Evolutionary conservation across 2,329 filamentous ascomycete species (phyloP).

Genomic region (Scytalidium lignicola): DNA sequence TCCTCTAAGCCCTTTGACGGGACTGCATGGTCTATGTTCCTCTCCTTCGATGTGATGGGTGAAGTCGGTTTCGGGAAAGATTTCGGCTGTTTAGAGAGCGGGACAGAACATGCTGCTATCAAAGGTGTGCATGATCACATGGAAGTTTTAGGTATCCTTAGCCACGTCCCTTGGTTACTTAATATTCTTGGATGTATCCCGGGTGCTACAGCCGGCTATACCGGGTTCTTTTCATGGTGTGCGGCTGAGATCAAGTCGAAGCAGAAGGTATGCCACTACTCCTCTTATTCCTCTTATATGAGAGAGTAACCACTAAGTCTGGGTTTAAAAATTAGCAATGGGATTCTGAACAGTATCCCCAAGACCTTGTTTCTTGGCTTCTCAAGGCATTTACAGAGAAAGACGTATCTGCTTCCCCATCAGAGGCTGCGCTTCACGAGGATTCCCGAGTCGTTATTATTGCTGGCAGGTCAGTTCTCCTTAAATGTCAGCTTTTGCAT

Average conservation of each 20-base stretch:
- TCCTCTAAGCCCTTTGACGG: slow-evolving; percentile 28
- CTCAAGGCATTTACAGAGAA: slow-evolving; percentile 14
- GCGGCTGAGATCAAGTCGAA: slow-evolving; percentile 25
- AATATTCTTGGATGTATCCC: slow-evolving; percentile 28
- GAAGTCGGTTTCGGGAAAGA: slow-evolving; percentile 37
- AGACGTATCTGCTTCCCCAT: slow-evolving; percentile 20
- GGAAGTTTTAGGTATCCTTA: slow-evolving; percentile 7
- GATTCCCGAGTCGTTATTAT: slow-evolving; percentile 23
- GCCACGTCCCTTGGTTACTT: slow-evolving; percentile 13
- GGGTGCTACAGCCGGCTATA: slow-evolving; percentile 25
- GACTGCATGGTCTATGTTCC: slow-evolving; percentile 35
- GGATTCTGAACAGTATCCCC: slow-evolving; percentile 2
- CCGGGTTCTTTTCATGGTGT: slow-evolving; percentile 32
- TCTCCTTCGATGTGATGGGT: slow-evolving; percentile 40
- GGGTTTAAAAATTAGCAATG: not conserved
- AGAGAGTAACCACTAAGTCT: too few relatives aligned
- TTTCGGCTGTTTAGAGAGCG: slow-evolving; percentile 32
- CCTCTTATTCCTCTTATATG: too few relatives aligned
- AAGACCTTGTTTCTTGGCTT: slow-evolving; percentile 29
- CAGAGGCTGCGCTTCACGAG: slow-evolving; percentile 19
- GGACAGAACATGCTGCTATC: slow-evolving; percentile 28
- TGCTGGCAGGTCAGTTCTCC: slow-evolving; percentile 20
- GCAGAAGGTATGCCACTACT: slow-evolving; percentile 18
- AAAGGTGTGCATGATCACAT: slow-evolving; percentile 8
- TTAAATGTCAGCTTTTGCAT: too few relatives aligned